Conservation (phyloP, 306 rosid genomes). For the Styphnolobium japonicum region DNA sequence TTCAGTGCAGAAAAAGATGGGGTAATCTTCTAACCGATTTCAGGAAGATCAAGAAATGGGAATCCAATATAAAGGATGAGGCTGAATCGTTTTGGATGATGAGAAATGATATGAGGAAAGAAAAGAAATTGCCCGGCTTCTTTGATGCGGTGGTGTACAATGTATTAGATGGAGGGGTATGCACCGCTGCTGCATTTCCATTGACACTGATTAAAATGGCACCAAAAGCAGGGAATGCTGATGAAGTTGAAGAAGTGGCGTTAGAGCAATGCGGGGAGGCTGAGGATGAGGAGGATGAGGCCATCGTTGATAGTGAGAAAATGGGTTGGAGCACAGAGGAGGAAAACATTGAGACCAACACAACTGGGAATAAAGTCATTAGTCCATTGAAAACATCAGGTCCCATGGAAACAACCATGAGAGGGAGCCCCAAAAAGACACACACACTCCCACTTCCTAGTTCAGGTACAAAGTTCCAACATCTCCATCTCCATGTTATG, state of each 20-base stretch:
- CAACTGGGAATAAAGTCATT: neutral
- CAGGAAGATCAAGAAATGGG: slow-evolving; percentile 57
- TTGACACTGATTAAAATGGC: slow-evolving; percentile 27
- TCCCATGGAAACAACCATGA: neutral
- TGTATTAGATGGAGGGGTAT: slow-evolving; percentile 38
- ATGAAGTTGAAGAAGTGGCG: neutral
- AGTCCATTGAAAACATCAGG: neutral
- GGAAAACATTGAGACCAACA: slow-evolving; percentile 18
- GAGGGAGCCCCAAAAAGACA: neutral
- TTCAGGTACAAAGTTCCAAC: slow-evolving; percentile 24
- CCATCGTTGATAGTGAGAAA: slow-evolving; percentile 32
- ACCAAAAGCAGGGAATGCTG: slow-evolving; percentile 15
- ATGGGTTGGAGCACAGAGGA: slow-evolving; percentile 43
- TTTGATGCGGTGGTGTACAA: slow-evolving; percentile 44
- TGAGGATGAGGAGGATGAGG: slow-evolving; percentile 7
- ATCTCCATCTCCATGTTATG: neutral
- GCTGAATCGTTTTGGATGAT: slow-evolving; percentile 48
- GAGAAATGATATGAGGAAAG: slow-evolving; percentile 44
- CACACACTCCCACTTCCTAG: neutral
- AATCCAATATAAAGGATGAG: slow-evolving; percentile 18
- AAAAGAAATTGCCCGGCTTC: slow-evolving; percentile 43
- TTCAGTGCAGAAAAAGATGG: slow-evolving; percentile 55
- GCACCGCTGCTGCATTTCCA: slow-evolving; percentile 37
- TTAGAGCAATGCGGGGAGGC: slow-evolving; percentile 6
- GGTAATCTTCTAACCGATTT: slow-evolving; percentile 50